These are phyloP conservation scores for Auricularia auricula-judae DNA, from an alignment of 768 basidiomycete species.

Conservation along the genomic window DNA sequence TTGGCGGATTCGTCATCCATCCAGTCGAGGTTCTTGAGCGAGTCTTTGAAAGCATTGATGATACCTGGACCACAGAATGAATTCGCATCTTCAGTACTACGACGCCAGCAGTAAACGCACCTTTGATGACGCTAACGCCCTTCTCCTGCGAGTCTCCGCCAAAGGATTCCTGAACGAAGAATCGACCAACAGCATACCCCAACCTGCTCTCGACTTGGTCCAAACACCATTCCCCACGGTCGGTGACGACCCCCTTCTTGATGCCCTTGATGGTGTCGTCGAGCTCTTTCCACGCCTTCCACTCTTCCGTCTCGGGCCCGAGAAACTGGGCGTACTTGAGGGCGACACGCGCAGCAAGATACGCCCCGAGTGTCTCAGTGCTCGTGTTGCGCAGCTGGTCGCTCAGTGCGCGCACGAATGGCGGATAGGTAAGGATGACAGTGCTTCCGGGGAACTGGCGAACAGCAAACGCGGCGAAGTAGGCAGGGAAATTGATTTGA, in stretches of 20 bases:
- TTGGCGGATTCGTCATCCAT: conserved; percentile 78
- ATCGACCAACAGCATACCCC: conserved; percentile 84
- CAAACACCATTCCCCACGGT: conserved; percentile 78
- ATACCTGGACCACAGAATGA: conserved; percentile 39
- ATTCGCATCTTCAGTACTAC: neutral
- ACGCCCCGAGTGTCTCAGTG: conserved; percentile 69
- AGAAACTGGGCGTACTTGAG: conserved; percentile 58
- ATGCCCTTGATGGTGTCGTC: conserved; percentile 69
- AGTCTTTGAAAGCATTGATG: conserved; percentile 70
- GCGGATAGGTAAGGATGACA: conserved; percentile 75
- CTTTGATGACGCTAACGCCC: conserved; percentile 72
- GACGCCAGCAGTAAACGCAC: conserved; percentile 24
- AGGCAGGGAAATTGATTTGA: conserved; percentile 73
- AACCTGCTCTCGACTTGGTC: conserved; percentile 56
- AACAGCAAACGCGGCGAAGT: conserved; percentile 76
- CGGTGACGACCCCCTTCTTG: conserved; percentile 67
- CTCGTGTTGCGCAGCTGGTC: conserved; percentile 56
- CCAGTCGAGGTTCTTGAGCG: conserved; percentile 70
- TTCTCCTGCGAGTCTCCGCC: conserved; percentile 66
- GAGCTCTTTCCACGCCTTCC: conserved; percentile 62
- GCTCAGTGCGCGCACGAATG: conserved; percentile 58
- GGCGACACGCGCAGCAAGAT: conserved; percentile 72
- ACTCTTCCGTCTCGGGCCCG: conserved; percentile 63
- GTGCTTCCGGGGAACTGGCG: conserved; percentile 57
- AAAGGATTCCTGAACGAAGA: conserved; percentile 81